Conservation (phyloP, 495 filamentous ascomycete genomes). For the Penicillium samsonianum region DNA sequence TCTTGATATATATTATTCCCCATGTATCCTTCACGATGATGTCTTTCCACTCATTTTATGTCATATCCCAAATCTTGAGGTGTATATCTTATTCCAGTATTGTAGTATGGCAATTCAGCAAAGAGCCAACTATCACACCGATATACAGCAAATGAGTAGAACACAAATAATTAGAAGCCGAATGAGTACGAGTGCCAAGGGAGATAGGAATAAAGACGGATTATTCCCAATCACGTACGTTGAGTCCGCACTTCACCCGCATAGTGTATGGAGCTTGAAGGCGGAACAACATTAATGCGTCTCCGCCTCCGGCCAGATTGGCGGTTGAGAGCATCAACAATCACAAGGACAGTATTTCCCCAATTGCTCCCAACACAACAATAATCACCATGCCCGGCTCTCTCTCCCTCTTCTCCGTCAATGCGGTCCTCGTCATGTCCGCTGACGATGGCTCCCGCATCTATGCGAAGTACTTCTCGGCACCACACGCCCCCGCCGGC, state of each 20-base stretch:
- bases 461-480: conserved; percentile 92
- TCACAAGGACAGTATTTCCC: conserved; percentile 6
- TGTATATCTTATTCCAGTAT: background rate
- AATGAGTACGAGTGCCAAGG: background rate
- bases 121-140: background rate
- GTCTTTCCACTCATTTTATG: conserved; percentile 7
- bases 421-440: conserved; percentile 88
- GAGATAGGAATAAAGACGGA: background rate
- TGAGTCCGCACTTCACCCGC: background rate
- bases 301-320: conserved; percentile 41
- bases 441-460: conserved; percentile 86
- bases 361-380: conserved; percentile 18
- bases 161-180: background rate
- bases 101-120: background rate
- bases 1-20: conserved; percentile 17
- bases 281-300: conserved; percentile 45
- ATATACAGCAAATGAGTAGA: background rate
- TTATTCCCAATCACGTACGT: background rate
- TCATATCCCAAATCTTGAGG: background rate
- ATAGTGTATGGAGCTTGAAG: conserved; percentile 6
- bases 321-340: conserved; percentile 39
- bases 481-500: conserved; percentile 72
- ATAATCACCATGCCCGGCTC: conserved; percentile 45
- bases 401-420: conserved; percentile 86
- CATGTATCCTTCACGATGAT: conserved; percentile 11